Base-by-base conservation (phyloP, 1,139 yeast genomes). In the Pichia sorboxylosa region DNA sequence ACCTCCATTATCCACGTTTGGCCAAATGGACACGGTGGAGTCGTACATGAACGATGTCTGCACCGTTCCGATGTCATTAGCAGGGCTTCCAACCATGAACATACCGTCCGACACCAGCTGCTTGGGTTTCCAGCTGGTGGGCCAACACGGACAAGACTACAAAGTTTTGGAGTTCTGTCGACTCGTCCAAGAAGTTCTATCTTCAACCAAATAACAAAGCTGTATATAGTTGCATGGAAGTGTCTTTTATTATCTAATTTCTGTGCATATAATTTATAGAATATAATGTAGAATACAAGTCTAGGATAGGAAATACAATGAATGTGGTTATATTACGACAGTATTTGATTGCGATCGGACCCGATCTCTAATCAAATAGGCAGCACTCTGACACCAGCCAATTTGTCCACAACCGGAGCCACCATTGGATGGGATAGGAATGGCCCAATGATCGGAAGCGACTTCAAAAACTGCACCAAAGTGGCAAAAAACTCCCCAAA, bases 371-470 rank as follows among this genome's bases (percentile, higher is more conserved):
- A n/a, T n/a, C n/a, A n/a, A 19, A 76, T 75, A 1, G 85, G 85
- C 24, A 76, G 58, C 2, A 76, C 69, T 36, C 74, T 61, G 10
- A 74, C 71, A 28, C 81, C 81, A 3, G 83, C 81, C 14, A 75
- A 39, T 42, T 64, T 66, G 46, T 76, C 84, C 26, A 76, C 55
- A 20, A 69, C 70, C 13, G 97, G 97, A 2, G 95, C 95, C 29
- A 90, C 58, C 13, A 61, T 57, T 1, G 97, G 97, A 52, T 79
- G 74, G 30, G 90, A 77, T 41, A 90, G 67, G 6, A 85, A 42
- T 27, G 93, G 92, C 0, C 98, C 98, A 40, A 90, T 75, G 36
- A 82, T 55, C 3, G 98, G 98, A 49, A 90, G 59, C 3, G 93
- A 79, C 51, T 96, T 68, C 48, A 90, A 65, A 50, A 90, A 87